Percentiles rank a stretch among this genome's conserved stretches.
Evolutionary conservation across 495 filamentous ascomycete species (phyloP).

Genomic region (Penicillium longicatenatum): DNA sequence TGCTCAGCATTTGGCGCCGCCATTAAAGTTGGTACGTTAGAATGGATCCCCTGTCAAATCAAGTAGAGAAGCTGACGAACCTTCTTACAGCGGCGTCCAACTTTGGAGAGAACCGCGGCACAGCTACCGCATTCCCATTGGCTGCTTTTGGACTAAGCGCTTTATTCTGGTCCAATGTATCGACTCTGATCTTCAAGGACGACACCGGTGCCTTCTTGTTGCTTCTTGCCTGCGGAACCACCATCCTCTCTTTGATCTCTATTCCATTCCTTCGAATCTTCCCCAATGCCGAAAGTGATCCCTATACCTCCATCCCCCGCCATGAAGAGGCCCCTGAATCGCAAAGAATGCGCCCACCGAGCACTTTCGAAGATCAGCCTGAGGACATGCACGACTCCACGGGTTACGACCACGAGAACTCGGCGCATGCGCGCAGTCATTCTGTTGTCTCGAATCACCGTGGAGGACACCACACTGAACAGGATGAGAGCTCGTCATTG

Average conservation of each 20-base stretch:
- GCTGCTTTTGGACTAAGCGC: slow-evolving; percentile 93
- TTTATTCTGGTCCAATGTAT: slow-evolving; percentile 87
- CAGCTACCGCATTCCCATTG: slow-evolving; percentile 90
- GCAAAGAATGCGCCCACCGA: slow-evolving; percentile 62
- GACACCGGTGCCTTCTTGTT: slow-evolving; percentile 79
- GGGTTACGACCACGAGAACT: slow-evolving; percentile 32
- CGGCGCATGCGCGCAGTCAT: slow-evolving; percentile 36
- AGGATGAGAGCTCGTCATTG: slow-evolving; percentile 83
- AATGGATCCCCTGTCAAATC: neutral
- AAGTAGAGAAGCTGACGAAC: slow-evolving; percentile 2
- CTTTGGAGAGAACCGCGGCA: slow-evolving; percentile 88
- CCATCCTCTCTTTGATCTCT: slow-evolving; percentile 66
- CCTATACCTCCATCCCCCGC: slow-evolving; percentile 67
- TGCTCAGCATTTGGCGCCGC: slow-evolving; percentile 84
- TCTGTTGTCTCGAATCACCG: slow-evolving; percentile 42
- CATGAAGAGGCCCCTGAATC: slow-evolving; percentile 45
- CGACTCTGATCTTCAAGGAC: slow-evolving; percentile 78
- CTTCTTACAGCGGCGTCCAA: slow-evolving; percentile 71
- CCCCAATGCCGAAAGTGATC: slow-evolving; percentile 36
- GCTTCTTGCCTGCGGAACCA: slow-evolving; percentile 80
- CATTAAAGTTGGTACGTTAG: slow-evolving; percentile 67
- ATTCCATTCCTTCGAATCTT: slow-evolving; percentile 82
- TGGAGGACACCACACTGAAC: slow-evolving; percentile 32
- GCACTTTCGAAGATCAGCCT: slow-evolving; percentile 43
- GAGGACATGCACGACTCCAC: slow-evolving; percentile 60